phyloP scores from a whole-genome alignment of 2,329 filamentous ascomycete genomes.

The Monosporascus sp. region DNA sequence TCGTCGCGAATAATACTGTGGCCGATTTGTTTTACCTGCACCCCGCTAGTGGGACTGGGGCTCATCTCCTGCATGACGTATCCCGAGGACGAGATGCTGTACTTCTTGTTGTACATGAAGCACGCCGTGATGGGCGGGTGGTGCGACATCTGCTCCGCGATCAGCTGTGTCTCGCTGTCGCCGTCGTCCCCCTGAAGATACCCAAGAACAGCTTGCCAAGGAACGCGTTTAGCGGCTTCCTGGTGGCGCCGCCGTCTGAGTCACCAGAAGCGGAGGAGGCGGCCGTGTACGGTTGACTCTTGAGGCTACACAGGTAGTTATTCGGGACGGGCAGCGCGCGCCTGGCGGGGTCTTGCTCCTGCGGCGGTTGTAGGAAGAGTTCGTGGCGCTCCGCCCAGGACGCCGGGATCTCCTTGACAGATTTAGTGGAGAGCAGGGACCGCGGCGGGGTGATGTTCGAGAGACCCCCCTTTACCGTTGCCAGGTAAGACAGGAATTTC shows the following conservation, averaged over 20 bases:
- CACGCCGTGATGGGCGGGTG: constrained; percentile 25
- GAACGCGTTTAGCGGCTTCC: constrained; percentile 47
- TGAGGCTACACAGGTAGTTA: constrained; percentile 41
- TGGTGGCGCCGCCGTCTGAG: constrained; percentile 33
- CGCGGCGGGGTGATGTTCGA: constrained; percentile 51
- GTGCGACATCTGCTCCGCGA: constrained; percentile 24
- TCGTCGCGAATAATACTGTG: constrained; percentile 24
- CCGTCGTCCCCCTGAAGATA: constrained; percentile 21
- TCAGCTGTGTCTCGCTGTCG: constrained; percentile 14
- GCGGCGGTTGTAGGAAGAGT: constrained; percentile 39
- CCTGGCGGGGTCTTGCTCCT: constrained; percentile 31
- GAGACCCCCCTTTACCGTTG: constrained; percentile 51
- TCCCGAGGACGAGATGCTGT: constrained; percentile 19
- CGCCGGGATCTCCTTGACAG: constrained; percentile 51
- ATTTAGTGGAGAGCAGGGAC: constrained; percentile 49
- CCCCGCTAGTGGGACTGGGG: constrained; percentile 14
- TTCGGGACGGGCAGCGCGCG: constrained; percentile 41
- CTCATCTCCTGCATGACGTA: constrained; percentile 22
- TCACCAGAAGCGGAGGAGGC: not conserved
- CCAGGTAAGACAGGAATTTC: constrained; percentile 38
- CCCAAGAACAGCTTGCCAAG: constrained; percentile 42
- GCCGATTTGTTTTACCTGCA: constrained; percentile 18
- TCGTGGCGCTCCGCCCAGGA: constrained; percentile 52
- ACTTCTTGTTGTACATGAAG: constrained; percentile 16
- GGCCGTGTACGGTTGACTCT: constrained; percentile 37